These are phyloP conservation scores for Hura crepitans DNA, from an alignment of 441 rosid genomes.

Conservation along the genomic window DNA sequence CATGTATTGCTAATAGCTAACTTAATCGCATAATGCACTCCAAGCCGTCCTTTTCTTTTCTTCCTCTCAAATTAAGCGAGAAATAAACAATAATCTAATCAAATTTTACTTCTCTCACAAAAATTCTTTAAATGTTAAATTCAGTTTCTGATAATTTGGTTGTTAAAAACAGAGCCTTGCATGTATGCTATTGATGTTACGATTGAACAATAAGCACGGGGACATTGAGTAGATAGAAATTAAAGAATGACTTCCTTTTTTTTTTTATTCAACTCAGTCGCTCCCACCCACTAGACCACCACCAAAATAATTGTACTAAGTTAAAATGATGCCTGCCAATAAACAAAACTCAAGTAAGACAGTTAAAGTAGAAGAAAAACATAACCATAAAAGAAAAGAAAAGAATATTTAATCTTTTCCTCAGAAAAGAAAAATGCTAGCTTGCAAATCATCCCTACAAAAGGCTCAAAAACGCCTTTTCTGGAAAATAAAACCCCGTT, in stretches of 20 bases:
- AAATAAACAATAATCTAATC: background rate
- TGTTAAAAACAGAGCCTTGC: background rate
- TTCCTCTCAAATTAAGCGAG: background rate
- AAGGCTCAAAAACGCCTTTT: background rate
- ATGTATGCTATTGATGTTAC: background rate
- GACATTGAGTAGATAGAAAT: background rate
- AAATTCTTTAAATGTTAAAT: background rate
- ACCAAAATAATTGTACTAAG: background rate
- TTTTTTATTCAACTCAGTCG: background rate
- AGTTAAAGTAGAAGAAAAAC: background rate
- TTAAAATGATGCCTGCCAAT: background rate
- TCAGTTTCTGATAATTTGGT: background rate
- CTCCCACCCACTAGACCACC: conserved; percentile 8
- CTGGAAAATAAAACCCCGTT: background rate
- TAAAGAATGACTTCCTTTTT: background rate
- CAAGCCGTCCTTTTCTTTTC: background rate
- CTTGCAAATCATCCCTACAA: background rate
- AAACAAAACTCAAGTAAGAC: background rate
- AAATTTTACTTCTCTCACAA: background rate
- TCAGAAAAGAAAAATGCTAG: background rate
- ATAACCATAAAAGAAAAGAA: background rate
- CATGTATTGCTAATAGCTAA: conserved; percentile 8
- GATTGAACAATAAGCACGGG: background rate
- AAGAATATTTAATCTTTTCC: background rate
- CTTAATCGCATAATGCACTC: conserved; percentile 6